Evolutionary conservation across 352 stramenopile genomes (phyloP), one percentile per base, ranked within the genome.

Genomic region (Globisporangium nodosum): DNA sequence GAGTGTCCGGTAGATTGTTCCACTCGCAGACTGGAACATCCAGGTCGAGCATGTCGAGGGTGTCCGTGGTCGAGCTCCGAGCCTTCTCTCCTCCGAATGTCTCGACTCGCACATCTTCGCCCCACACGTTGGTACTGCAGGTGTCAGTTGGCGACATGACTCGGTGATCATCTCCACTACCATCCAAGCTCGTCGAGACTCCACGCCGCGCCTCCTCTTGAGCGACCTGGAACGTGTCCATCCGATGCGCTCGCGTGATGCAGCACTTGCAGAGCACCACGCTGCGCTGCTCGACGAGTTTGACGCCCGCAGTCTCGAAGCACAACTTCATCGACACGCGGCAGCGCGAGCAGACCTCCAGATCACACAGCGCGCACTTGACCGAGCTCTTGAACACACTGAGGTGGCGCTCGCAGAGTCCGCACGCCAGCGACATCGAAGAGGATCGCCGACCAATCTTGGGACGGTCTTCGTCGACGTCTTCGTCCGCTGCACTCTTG

Each of bases 171-270:
- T 27, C 24, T 27, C 24, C 24, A 27, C 24, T 27, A 27, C 24
- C 24, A 27, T 27, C 24, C 24, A 27, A 27, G 37, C 51, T 56
- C 16, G 27, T 33, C 33, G 51, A 46, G 33, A 56, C 21, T 6
- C 68, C 68, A 3, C 62, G 57, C 16, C 55, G 68, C 33, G 73
- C 72, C 49, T 76, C 68, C 49, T 76, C 61, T 0, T 66, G 58
- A 40, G 65, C 65, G 45, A 76, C 63, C 7, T 47, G 15, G 15
- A 67, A 37, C 2, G 68, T 63, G 24, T 70, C 60, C 48, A 68
- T 63, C 24, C 55, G 55, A 13, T 58, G 67, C 8, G 65, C 68
- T 13, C 37, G 45, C 5, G 55, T 60, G 37, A 42, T 42, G 37
- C 37, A 42, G 37, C 37, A 42, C 37, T 42, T 42, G 37, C 37